Base-by-base conservation (phyloP, 108 stramenopile genomes). In the Pseudonitzschia multiseries region DNA sequence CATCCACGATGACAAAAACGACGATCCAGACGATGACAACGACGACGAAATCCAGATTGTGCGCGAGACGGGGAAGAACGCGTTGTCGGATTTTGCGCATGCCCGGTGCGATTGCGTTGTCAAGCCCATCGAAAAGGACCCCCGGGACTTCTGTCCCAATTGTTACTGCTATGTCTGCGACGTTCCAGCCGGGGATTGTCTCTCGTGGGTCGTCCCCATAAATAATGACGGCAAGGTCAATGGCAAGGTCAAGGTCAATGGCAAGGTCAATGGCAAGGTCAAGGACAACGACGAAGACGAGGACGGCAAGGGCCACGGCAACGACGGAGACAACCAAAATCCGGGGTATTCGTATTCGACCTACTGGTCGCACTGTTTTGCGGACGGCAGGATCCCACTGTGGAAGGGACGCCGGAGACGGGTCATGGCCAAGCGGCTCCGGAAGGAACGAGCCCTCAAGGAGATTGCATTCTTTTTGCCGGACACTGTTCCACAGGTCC, bases 91-190 rank as follows among this genome's bases (percentile, higher is more conserved):
- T 40, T 62, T 40, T 62, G 33, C 61, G 18, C 61, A 62, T 20
- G 27, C 61, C 5, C 32, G 61, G 18, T 40, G 12, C 32, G 61
- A 62, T 8, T 62, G 61, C n/a, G 61, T 62, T 4, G 32, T n/a
- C 12, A 62, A 62, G 20, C 36, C 61, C 32, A 36, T 62, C 29
- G n/a, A 26, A 8, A 62, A 62, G 32, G n/a, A 62, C 31, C 61
- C 61, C 27, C 14, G 15, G 8, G 33, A 13, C 0, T 62, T 62
- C 18, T 62, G 61, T 62, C n/a, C 32, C 20, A 62, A 62, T 40
- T 62, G 61, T 14, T 62, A 33, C 18, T 62, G 61, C 32, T 62
- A 40, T 20, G 61, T 62, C 20, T 62, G 61, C n/a, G 61, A 62
- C 29, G 36, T 62, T 14, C 27, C 27, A 13, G 61, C 33, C n/a